These are phyloP conservation scores for Penicillium fimorum DNA, from an alignment of 495 filamentous ascomycete genomes.

Conservation along the genomic window DNA sequence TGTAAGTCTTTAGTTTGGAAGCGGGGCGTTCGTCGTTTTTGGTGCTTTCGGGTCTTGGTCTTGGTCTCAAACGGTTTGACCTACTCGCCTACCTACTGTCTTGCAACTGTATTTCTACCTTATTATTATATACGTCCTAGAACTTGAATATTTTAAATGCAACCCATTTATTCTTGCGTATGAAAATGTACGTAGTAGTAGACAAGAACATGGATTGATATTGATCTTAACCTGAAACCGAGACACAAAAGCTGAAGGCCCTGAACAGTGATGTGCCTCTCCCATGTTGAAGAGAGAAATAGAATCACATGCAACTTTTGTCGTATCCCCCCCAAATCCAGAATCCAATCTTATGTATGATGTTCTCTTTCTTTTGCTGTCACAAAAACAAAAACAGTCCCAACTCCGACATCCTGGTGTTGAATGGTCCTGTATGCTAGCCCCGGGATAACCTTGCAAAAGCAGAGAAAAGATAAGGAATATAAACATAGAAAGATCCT, in stretches of 20 bases:
- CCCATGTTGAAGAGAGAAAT: constrained; percentile 8
- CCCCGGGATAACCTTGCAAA: constrained; percentile 6
- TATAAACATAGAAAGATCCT: background rate
- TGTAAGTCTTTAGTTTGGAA: background rate
- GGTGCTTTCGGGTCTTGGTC: background rate
- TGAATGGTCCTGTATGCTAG: constrained; percentile 12
- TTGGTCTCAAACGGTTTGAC: background rate
- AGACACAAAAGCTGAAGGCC: background rate
- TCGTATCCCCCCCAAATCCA: background rate
- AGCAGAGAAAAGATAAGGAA: background rate
- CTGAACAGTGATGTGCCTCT: background rate
- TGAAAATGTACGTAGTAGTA: background rate
- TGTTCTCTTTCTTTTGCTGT: background rate
- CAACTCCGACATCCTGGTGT: constrained; percentile 10
- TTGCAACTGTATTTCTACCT: background rate
- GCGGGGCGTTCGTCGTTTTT: background rate
- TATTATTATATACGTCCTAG: constrained; percentile 5
- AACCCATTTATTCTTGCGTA: background rate
- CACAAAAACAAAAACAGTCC: background rate
- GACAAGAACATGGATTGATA: background rate
- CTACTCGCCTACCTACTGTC: background rate
- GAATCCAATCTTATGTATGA: background rate
- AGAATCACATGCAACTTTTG: background rate
- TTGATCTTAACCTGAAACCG: background rate
- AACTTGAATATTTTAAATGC: background rate